Percentiles rank a stretch among this genome's conserved stretches.
Evolutionary conservation across 2,329 filamentous ascomycete genomes (phyloP).

Genomic region (Trichoderma hamatum): DNA sequence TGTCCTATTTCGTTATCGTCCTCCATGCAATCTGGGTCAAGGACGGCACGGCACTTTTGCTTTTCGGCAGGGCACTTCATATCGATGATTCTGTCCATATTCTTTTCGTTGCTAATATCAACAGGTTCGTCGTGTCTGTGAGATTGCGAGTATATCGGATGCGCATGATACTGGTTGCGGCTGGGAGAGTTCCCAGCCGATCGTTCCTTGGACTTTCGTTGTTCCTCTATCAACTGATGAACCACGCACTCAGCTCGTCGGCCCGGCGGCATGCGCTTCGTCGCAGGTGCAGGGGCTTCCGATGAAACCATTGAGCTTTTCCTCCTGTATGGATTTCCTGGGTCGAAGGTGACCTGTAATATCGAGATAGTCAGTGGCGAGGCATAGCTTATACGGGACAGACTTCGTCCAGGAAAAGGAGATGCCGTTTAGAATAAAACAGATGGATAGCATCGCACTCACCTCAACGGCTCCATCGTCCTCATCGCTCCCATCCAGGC

Average conservation of each 20-base stretch:
- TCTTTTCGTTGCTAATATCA: conserved; percentile 29
- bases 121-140: conserved; percentile 28
- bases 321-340: conserved; percentile 62
- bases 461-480: conserved; percentile 57
- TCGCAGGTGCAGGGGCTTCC: conserved; percentile 47
- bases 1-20: conserved; percentile 53
- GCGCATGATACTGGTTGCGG: conserved; percentile 36
- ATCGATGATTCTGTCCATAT: conserved; percentile 33
- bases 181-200: conserved; percentile 32
- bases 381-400: background rate
- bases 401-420: background rate
- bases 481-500: conserved; percentile 53
- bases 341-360: conserved; percentile 63
- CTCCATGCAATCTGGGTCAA: conserved; percentile 45
- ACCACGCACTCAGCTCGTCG: conserved; percentile 63
- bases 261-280: conserved; percentile 31
- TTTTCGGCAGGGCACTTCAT: conserved; percentile 27
- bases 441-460: conserved; percentile 25
- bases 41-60: conserved; percentile 36
- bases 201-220: conserved; percentile 45
- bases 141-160: conserved; percentile 35
- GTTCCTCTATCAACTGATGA: conserved; percentile 65
- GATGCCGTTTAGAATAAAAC: background rate
- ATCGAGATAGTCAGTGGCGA: background rate
- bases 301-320: conserved; percentile 66